Conservation (phyloP, 495 filamentous ascomycete species). For the Aspergillus saccharolyticus region DNA sequence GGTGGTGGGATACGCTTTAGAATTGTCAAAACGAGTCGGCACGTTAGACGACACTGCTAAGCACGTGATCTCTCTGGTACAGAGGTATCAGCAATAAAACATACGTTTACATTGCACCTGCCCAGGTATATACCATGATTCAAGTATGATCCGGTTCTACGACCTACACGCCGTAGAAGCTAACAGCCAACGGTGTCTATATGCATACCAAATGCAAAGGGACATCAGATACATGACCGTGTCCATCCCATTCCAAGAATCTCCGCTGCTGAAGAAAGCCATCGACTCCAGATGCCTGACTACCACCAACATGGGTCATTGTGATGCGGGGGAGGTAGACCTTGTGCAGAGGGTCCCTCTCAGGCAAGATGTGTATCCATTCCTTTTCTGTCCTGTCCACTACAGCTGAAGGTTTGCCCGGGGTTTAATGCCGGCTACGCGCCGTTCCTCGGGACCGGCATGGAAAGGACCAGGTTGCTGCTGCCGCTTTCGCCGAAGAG, state of each 20-base stretch:
- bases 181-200: slow-evolving; percentile 18
- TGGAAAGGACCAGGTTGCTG: neutral
- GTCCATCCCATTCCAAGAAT: slow-evolving; percentile 16
- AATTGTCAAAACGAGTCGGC: no score
- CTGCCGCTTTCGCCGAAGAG: neutral
- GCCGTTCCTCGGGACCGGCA: neutral
- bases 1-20: no score
- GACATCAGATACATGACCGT: slow-evolving; percentile 10
- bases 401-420: neutral
- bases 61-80: no score
- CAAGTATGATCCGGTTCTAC: neutral
- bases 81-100: no score
- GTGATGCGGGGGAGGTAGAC: slow-evolving; percentile 10
- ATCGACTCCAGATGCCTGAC: neutral
- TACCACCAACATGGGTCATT: neutral
- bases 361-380: neutral
- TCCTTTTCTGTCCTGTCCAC: neutral
- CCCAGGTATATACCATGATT: no score
- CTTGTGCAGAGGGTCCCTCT: no score
- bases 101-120: no score
- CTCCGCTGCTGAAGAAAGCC: slow-evolving; percentile 8
- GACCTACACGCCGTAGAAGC: neutral
- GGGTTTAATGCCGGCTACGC: neutral
- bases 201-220: slow-evolving; percentile 15
- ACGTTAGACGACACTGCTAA: no score